A percentile compares a stretch with the other conserved stretches of the same genome.
These are phyloP conservation scores for Pichia sp. DNA, from an alignment of 1,139 yeast species.

Conservation along the genomic window DNA sequence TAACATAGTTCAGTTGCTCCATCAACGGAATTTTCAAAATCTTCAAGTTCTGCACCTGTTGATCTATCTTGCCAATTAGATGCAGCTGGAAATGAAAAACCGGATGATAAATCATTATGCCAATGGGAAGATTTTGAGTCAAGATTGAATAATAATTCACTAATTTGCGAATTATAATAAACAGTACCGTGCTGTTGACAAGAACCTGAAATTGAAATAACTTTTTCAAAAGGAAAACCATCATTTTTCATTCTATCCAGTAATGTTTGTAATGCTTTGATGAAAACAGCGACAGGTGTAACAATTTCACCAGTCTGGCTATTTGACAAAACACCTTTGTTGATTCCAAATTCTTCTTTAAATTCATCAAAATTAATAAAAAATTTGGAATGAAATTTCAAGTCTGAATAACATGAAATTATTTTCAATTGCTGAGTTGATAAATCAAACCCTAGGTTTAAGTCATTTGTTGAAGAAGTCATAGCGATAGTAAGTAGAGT, in stretches of 20 bases:
- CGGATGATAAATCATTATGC: conserved; percentile 27
- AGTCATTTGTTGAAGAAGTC: conserved; percentile 30
- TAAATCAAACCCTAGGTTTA: conserved; percentile 64
- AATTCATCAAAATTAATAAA: conserved; percentile 66
- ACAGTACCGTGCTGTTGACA: conserved; percentile 94
- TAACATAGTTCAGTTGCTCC: conserved; percentile 67
- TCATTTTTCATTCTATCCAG: conserved; percentile 48
- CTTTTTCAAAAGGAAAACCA: conserved; percentile 50
- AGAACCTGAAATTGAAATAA: conserved; percentile 75
- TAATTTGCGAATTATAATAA: conserved; percentile 58
- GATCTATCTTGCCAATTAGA: conserved; percentile 97
- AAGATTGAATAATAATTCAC: conserved; percentile 33
- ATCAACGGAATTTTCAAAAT: conserved; percentile 48
- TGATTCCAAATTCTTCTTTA: conserved; percentile 46
- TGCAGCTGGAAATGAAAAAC: conserved; percentile 58
- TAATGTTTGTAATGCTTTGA: conserved; percentile 69
- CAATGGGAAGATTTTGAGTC: conserved; percentile 41
- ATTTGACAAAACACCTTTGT: conserved; percentile 62
- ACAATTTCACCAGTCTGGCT: conserved; percentile 49
- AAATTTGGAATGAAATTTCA: conserved; percentile 45
- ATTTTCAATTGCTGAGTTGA: conserved; percentile 88
- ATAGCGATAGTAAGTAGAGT: neutral
- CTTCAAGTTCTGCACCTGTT: conserved; percentile 60
- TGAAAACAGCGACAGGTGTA: conserved; percentile 89
- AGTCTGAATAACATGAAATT: conserved; percentile 50